Conservation (phyloP, 306 rosid genomes). For the Glycine latifolia region DNA sequence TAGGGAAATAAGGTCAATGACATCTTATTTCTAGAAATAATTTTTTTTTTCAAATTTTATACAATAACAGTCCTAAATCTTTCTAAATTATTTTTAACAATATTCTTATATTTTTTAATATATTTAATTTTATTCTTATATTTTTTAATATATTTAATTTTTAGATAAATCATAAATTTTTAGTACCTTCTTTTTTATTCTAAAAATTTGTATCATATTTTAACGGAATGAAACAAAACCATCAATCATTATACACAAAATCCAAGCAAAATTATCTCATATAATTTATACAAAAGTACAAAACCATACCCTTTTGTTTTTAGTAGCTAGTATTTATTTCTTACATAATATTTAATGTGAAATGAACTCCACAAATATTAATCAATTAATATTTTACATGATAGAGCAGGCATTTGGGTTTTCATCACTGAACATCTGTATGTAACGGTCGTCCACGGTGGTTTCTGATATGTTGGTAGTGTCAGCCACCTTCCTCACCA, state of each 20-base stretch:
- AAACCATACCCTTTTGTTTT: background rate
- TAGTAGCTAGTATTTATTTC: background rate
- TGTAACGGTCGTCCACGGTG: constrained; percentile 67
- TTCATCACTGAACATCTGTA: constrained; percentile 77
- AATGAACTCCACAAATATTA: no score
- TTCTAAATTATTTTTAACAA: no score
- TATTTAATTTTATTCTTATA: no score
- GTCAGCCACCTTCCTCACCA: constrained; percentile 78
- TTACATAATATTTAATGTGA: background rate
- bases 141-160: no score
- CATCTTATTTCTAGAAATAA: no score
- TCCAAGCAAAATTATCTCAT: constrained; percentile 9
- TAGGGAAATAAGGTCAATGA: no score
- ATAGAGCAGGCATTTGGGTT: constrained; percentile 87
- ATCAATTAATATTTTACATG: constrained; percentile 54
- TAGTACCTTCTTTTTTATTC: no score
- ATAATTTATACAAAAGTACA: background rate
- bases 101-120: no score
- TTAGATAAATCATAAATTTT: no score
- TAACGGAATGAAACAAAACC: background rate
- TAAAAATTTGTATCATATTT: no score
- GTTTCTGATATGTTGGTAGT: constrained; percentile 62
- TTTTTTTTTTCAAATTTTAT: no score
- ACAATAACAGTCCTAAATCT: no score
- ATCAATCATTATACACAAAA: constrained; percentile 1